Conservation (phyloP, 140 eudicot species). For the Erigeron philadelphicus region DNA sequence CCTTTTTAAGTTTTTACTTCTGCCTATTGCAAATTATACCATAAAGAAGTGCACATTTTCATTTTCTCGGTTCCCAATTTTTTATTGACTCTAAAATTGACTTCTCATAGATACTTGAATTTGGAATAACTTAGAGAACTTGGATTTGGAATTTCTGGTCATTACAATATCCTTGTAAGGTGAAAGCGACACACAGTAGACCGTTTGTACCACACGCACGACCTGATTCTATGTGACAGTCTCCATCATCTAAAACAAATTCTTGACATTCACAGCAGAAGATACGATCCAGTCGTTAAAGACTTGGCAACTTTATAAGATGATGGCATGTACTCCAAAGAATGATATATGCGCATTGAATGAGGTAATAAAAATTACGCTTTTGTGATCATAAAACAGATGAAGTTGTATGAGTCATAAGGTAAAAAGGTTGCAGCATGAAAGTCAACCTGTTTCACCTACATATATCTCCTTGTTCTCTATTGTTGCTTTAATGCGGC, state of each 20-base stretch:
- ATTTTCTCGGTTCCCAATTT: constrained; percentile 30
- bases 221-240: not conserved
- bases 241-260: constrained; percentile 17
- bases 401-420: constrained; percentile 15
- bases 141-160: not conserved
- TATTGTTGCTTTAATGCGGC: constrained; percentile 12
- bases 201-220: constrained; percentile 19
- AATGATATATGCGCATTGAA: not conserved
- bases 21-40: constrained; percentile 57
- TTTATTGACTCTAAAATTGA: constrained; percentile 25
- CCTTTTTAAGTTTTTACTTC: constrained; percentile 61
- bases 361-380: constrained; percentile 1
- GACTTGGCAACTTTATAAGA: constrained; percentile 16
- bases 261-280: constrained; percentile 35
- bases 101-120: constrained; percentile 1
- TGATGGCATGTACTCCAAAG: not conserved
- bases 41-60: constrained; percentile 75
- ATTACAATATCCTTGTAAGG: not conserved
- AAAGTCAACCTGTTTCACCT: constrained; percentile 26
- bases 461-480: not conserved
- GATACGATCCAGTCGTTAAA: constrained; percentile 9
- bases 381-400: constrained; percentile 14
- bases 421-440: constrained; percentile 9
- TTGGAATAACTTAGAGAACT: not conserved
- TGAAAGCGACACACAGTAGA: not conserved